phyloP scores from a whole-genome alignment of 2,329 filamentous ascomycete species.

The Sporothrix euskadiensis region DNA sequence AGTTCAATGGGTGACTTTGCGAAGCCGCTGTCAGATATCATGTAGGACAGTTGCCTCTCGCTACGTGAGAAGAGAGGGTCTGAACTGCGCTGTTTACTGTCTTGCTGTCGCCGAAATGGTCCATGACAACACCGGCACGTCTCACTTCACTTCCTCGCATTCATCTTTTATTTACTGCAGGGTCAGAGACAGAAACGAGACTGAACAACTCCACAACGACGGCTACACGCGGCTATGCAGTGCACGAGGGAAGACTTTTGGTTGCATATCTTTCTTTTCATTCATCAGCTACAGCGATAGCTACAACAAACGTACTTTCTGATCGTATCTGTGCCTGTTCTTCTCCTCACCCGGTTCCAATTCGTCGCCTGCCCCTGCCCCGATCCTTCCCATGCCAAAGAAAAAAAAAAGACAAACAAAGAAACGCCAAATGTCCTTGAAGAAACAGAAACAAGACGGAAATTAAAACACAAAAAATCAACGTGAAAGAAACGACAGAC shows the following conservation, averaged over 20 bases:
- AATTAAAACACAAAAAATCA: not conserved
- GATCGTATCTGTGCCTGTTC: not conserved
- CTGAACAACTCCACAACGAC: not conserved
- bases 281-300: not conserved
- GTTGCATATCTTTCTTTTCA: not conserved
- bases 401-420: not conserved
- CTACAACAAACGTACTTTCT: no score
- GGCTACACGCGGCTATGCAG: not conserved
- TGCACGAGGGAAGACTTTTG: not conserved
- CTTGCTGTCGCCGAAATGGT: not conserved
- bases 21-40: not conserved
- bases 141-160: not conserved
- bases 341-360: not conserved
- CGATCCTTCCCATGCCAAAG: not conserved
- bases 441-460: not conserved
- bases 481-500: not conserved
- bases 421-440: slow-evolving; percentile 5
- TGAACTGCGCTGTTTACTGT: not conserved
- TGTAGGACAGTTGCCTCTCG: not conserved
- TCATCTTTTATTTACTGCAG: not conserved
- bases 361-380: not conserved
- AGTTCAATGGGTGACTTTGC: not conserved
- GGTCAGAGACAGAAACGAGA: not conserved
- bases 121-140: not conserved
- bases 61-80: not conserved